phyloP scores from a whole-genome alignment of 495 filamentous ascomycete genomes.

The Lophiostoma macrostomum region DNA sequence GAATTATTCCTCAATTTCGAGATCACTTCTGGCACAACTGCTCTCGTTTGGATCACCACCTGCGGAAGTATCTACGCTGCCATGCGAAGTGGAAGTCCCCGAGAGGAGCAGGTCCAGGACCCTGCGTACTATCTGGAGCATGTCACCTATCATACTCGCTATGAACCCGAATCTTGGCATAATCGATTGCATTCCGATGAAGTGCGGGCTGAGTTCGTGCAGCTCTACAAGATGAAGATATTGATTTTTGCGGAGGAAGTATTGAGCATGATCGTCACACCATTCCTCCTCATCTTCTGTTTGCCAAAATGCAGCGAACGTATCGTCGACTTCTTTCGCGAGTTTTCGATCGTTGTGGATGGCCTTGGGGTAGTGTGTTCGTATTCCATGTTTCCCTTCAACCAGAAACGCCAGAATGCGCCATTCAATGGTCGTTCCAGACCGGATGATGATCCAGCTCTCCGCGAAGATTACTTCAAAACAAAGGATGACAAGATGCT shows the following conservation, averaged over 20 bases:
- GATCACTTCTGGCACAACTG: conserved; percentile 77
- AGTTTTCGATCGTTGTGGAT: conserved; percentile 96
- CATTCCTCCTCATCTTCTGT: conserved; percentile 82
- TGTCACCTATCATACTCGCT: conserved; percentile 89
- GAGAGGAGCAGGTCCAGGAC: conserved; percentile 87
- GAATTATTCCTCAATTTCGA: conserved; percentile 92
- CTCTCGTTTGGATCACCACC: conserved; percentile 70
- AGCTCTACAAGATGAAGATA: conserved; percentile 83
- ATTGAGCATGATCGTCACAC: conserved; percentile 85
- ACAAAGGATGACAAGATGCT: conserved; percentile 97
- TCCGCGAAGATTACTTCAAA: conserved; percentile 87
- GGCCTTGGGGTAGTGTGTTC: conserved; percentile 94
- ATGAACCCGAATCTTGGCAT: conserved; percentile 83
- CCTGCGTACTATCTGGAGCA: conserved; percentile 83
- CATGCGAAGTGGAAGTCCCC: conserved; percentile 73
- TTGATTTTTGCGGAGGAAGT: conserved; percentile 91
- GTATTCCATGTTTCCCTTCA: conserved; percentile 97
- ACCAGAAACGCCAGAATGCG: conserved; percentile 65
- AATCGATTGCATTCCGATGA: conserved; percentile 86
- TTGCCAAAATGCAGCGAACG: conserved; percentile 87
- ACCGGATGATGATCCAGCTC: conserved; percentile 52
- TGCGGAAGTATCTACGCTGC: conserved; percentile 69
- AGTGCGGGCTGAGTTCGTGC: conserved; percentile 76
- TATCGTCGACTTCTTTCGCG: conserved; percentile 94
- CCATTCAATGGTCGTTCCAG: conserved; percentile 32